Percentiles rank a stretch among this genome's conserved stretches.
Conservation (phyloP, 2,329 filamentous ascomycete species). For the Aphanoascus verrucosus region DNA sequence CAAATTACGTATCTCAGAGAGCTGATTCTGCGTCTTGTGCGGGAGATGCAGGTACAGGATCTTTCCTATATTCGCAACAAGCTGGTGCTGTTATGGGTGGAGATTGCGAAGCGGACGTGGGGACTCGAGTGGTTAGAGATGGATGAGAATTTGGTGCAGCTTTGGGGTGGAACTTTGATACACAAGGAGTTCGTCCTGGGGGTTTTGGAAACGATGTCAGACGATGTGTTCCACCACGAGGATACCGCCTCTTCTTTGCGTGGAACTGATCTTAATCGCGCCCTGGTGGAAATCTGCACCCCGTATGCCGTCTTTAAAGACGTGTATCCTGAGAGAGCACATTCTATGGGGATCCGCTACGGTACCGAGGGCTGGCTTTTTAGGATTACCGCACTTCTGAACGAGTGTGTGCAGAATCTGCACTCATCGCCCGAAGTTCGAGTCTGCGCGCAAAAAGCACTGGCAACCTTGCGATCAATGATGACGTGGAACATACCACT, state of each 20-base stretch:
- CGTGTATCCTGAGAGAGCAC: conserved; percentile 62
- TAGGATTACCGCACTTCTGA: conserved; percentile 63
- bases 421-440: conserved; percentile 57
- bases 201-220: conserved; percentile 81
- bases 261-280: conserved; percentile 73
- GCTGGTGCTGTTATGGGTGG: conserved; percentile 86
- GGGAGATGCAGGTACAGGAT: conserved; percentile 59
- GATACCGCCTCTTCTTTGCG: conserved; percentile 75
- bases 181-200: conserved; percentile 82
- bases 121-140: conserved; percentile 88
- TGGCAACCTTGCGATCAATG: conserved; percentile 66
- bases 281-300: conserved; percentile 88
- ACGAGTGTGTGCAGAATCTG: conserved; percentile 58
- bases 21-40: conserved; percentile 71
- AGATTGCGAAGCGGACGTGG: conserved; percentile 89
- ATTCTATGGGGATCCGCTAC: conserved; percentile 57
- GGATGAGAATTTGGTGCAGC: conserved; percentile 68
- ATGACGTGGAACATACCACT: conserved; percentile 82
- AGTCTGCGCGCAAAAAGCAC: conserved; percentile 60
- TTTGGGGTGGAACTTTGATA: conserved; percentile 57
- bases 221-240: conserved; percentile 86
- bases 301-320: conserved; percentile 64
- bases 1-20: conserved; percentile 59
- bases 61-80: conserved; percentile 84
- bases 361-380: conserved; percentile 80